Conservation (phyloP, 331 rosid species). For the Malus hybrid region DNA sequence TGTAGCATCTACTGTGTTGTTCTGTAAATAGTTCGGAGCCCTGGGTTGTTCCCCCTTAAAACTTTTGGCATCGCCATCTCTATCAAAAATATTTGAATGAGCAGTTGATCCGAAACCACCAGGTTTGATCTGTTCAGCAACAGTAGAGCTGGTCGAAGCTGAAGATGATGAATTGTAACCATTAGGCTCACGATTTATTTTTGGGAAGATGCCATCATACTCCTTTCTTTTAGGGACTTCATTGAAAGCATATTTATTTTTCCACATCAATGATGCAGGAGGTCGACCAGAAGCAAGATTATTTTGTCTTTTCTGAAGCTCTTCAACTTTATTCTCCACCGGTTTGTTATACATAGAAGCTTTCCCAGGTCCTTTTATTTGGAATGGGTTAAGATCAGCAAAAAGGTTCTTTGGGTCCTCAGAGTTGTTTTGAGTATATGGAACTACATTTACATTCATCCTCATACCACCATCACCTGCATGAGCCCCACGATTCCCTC, state of each 20-base stretch:
- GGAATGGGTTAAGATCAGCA: conserved; percentile 92
- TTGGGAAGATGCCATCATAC: conserved; percentile 28
- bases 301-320: conserved; percentile 39
- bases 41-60: conserved; percentile 24
- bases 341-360: conserved; percentile 48
- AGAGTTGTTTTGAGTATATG: conserved; percentile 54
- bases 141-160: conserved; percentile 48
- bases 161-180: conserved; percentile 46
- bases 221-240: conserved; percentile 66
- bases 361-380: conserved; percentile 81
- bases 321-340: conserved; percentile 57
- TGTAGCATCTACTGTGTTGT: conserved; percentile 17
- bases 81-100: conserved; percentile 24
- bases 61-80: conserved; percentile 28
- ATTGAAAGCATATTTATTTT: conserved; percentile 63
- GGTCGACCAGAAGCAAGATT: conserved; percentile 53
- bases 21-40: conserved; percentile 26
- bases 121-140: conserved; percentile 42
- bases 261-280: conserved; percentile 70
- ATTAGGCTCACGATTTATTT: conserved; percentile 49
- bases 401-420: conserved; percentile 72
- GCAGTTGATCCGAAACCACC: conserved; percentile 34
- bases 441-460: conserved; percentile 73
- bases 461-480: conserved; percentile 61
- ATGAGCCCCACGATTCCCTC: conserved; percentile 68